A percentile compares a stretch with the other conserved stretches of the same genome.
These are phyloP conservation scores for Hypoxylon rubiginosum DNA, from an alignment of 2,329 filamentous ascomycete species.

Conservation along the genomic window DNA sequence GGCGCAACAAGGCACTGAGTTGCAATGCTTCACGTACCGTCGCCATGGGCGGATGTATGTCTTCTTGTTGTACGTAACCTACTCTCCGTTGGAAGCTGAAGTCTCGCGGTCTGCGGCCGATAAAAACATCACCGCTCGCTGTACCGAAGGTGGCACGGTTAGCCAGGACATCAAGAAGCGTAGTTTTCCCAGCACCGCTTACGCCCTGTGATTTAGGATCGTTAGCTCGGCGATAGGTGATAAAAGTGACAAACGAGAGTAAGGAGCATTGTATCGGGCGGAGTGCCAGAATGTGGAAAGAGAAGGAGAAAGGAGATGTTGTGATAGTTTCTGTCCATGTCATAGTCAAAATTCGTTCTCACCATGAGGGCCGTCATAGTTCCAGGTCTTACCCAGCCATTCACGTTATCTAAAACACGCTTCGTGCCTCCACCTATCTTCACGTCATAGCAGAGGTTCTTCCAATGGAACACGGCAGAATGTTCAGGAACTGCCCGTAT, in stretches of 20 bases:
- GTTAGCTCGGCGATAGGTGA: no score
- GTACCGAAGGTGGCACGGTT: conserved; percentile 87
- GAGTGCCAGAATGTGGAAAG: no score
- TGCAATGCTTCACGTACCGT: conserved; percentile 88
- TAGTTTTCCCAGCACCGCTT: conserved; percentile 90
- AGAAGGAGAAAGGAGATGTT: no score
- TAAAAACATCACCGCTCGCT: conserved; percentile 82
- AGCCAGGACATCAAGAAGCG: conserved; percentile 85
- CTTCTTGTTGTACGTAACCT: conserved; percentile 90
- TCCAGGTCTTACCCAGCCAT: conserved; percentile 87
- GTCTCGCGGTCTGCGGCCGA: no score
- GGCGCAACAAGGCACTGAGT: conserved; percentile 87
- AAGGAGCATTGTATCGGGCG: no score
- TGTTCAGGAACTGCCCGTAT: conserved; percentile 54
- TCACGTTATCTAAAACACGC: background rate
- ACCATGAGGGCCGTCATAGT: conserved; percentile 87
- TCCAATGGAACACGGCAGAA: conserved; percentile 88
- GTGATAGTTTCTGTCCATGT: background rate
- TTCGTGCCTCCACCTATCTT: conserved; percentile 79
- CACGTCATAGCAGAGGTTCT: conserved; percentile 79
- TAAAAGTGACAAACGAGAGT: no score
- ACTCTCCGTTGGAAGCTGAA: conserved; percentile 89
- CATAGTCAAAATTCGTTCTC: no score
- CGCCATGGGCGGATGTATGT: conserved; percentile 74
- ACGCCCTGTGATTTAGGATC: conserved; percentile 64